Conservation (phyloP, 495 filamentous ascomycete genomes). For the Penicillium ucsense region DNA sequence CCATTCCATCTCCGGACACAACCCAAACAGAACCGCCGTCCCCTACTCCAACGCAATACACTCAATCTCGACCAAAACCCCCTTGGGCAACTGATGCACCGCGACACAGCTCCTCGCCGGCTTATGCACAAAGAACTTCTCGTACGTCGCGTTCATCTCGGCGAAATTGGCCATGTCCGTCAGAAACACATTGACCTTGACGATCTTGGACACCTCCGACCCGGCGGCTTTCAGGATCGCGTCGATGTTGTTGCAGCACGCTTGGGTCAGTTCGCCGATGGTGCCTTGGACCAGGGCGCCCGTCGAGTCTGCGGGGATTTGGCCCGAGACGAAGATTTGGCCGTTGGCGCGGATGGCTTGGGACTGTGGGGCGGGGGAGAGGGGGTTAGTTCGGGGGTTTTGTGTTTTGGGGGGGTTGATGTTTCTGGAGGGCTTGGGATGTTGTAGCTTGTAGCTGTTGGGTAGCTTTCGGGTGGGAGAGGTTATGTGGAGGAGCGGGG, state of each 20-base stretch:
- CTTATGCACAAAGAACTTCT: constrained; percentile 79
- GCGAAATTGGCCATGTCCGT: constrained; percentile 79
- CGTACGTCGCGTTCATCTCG: constrained; percentile 82
- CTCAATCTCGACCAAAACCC: constrained; percentile 88
- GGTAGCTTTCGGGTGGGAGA: background rate
- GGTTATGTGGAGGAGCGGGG: no score
- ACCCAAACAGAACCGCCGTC: background rate
- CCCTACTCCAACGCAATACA: constrained; percentile 53
- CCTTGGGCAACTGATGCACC: constrained; percentile 82
- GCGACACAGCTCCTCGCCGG: constrained; percentile 90
- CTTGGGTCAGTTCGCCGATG: constrained; percentile 66
- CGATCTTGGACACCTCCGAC: constrained; percentile 60
- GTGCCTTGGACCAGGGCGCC: constrained; percentile 67
- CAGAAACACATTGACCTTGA: constrained; percentile 72
- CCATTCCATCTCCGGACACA: background rate
- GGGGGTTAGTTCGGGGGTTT: constrained; percentile 2
- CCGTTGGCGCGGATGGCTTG: constrained; percentile 80
- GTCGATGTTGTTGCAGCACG: constrained; percentile 68
- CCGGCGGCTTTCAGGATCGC: constrained; percentile 71
- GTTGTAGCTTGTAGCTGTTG: background rate
- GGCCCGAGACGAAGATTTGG: constrained; percentile 85
- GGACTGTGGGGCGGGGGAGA: constrained; percentile 43
- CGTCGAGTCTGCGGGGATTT: constrained; percentile 70
- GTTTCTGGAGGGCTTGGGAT: background rate
- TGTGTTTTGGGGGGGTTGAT: background rate